Evolutionary conservation across 768 basidiomycete genomes (phyloP).

Genomic region (Lentinula aciculospora): DNA sequence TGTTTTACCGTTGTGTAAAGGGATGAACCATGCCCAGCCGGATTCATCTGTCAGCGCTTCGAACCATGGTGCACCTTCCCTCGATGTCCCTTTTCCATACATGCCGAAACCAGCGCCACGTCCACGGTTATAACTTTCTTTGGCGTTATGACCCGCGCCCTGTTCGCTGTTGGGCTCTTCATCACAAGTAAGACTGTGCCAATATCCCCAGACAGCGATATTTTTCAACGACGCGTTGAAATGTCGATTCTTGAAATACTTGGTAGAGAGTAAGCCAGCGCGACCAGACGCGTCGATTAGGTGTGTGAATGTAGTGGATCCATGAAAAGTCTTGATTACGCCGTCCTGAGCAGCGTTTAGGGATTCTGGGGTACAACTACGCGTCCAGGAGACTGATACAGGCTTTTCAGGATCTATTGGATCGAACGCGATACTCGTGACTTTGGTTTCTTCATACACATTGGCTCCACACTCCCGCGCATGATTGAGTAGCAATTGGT

Average conservation of each 20-base stretch:
- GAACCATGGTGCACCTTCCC: constrained; percentile 61
- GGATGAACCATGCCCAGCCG: constrained; percentile 72
- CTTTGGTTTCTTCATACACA: constrained; percentile 51
- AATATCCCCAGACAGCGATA: constrained; percentile 77
- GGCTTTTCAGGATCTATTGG: constrained; percentile 34
- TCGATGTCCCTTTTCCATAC: constrained; percentile 44
- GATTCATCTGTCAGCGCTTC: constrained; percentile 69
- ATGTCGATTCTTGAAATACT: constrained; percentile 63
- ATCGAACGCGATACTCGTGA: constrained; percentile 42
- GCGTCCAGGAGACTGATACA: constrained; percentile 48
- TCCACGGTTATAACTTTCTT: constrained; percentile 8
- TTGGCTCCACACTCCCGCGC: constrained; percentile 44
- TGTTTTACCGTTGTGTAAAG: constrained; percentile 57
- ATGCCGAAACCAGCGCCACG: constrained; percentile 28
- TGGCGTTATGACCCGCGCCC: neutral
- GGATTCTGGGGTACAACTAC: constrained; percentile 38
- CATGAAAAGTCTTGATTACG: constrained; percentile 15
- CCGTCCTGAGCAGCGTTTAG: constrained; percentile 15
- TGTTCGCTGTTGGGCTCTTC: neutral
- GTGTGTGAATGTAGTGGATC: constrained; percentile 58
- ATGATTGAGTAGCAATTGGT: constrained; percentile 52
- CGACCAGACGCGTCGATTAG: constrained; percentile 74
- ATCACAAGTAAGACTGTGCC: constrained; percentile 21
- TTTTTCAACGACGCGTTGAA: constrained; percentile 69
- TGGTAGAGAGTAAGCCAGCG: constrained; percentile 63